Evolutionary conservation across 805 yeast genomes (phyloP).

Genomic region (Blastobotrys attinorum): DNA sequence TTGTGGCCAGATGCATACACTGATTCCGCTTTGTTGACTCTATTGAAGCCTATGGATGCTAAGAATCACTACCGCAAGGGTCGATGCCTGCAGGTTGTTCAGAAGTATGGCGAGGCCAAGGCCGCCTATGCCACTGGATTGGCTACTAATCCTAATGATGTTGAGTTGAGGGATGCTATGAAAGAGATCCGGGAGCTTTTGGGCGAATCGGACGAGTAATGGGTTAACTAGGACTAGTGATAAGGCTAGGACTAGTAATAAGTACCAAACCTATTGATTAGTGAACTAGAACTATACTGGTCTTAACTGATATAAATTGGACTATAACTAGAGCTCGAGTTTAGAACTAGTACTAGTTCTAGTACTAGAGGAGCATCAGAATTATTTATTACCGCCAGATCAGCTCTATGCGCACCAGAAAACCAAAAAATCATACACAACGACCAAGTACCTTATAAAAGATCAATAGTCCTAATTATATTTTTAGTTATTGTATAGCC

Average conservation of each 20-base stretch:
- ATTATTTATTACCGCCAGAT: no score
- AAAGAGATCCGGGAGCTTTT: constrained; percentile 18
- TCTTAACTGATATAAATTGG: no score
- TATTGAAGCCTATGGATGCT: constrained; percentile 27
- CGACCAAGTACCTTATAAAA: no score
- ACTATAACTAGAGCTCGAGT: no score
- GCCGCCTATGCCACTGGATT: constrained; percentile 15
- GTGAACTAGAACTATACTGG: no score
- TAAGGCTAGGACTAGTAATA: not conserved
- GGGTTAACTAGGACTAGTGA: not conserved
- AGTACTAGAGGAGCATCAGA: no score
- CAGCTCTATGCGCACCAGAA: no score
- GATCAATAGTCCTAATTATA: no score
- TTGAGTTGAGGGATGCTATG: constrained; percentile 12
- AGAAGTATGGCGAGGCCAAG: constrained; percentile 19
- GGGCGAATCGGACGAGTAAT: no score
- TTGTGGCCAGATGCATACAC: constrained; percentile 33
- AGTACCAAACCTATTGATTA: no score
- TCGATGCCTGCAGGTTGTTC: constrained; percentile 18
- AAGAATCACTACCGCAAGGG: constrained; percentile 31
- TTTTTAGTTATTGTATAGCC: no score
- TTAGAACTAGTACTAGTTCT: not conserved
- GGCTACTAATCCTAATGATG: constrained; percentile 14
- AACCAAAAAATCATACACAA: no score
- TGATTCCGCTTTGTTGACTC: constrained; percentile 29